Conservation (phyloP, 176 grass and related monocot genomes). For the Juncus effusus region DNA sequence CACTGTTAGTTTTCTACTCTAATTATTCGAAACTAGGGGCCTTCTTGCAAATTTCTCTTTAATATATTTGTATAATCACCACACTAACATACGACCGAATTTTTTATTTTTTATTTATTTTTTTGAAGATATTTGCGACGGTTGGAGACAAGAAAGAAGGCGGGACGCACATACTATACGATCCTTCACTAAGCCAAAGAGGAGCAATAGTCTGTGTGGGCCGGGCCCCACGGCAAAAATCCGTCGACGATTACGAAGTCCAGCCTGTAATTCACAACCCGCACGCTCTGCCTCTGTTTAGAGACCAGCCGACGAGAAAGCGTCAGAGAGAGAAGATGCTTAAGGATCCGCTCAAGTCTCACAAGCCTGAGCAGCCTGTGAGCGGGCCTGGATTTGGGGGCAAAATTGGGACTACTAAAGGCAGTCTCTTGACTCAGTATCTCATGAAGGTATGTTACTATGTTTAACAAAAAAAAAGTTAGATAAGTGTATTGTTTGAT, state of each 20-base stretch:
- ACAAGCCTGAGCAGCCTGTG: constrained; percentile 90
- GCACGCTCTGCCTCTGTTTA: constrained; percentile 86
- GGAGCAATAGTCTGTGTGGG: constrained; percentile 93
- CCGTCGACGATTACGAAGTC: constrained; percentile 88
- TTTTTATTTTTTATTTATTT: constrained; percentile 14
- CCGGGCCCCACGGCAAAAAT: constrained; percentile 81
- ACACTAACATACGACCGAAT: too few species aligned
- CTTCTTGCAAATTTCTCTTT: too few species aligned
- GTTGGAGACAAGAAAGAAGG: constrained; percentile 96
- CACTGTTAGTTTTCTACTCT: too few species aligned
- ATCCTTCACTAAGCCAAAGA: constrained; percentile 91
- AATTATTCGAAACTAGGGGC: too few species aligned
- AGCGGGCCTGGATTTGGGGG: constrained; percentile 88
- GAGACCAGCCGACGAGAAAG: constrained; percentile 87
- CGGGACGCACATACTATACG: constrained; percentile 82
- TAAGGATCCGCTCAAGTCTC: constrained; percentile 86
- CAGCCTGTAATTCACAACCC: constrained; percentile 95
- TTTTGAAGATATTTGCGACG: constrained; percentile 70
- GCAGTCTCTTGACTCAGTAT: constrained; percentile 91
- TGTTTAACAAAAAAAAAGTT: too few species aligned
- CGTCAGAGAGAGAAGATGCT: constrained; percentile 80
- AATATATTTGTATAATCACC: too few species aligned
- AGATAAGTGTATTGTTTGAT: too few species aligned
- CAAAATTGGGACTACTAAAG: constrained; percentile 84
- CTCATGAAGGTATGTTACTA: constrained; percentile 88